Percentiles rank a stretch among this genome's conserved stretches.
Conservation (phyloP, 2,329 filamentous ascomycete genomes). For the Ophiostoma novo-ulmi region DNA sequence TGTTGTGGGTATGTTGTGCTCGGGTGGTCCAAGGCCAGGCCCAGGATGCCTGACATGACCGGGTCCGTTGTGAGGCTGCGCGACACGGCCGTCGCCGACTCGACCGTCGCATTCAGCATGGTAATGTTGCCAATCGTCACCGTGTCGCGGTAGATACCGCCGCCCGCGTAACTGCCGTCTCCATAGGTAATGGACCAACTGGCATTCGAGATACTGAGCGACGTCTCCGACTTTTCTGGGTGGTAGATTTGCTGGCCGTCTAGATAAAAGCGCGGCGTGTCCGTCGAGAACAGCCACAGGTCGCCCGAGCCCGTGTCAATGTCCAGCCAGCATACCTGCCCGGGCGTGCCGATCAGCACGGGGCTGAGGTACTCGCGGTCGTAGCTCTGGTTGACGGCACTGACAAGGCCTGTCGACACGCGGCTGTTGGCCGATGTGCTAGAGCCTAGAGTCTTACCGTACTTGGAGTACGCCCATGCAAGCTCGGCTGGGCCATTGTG, state of each 20-base stretch:
- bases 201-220: slow-evolving; percentile 39
- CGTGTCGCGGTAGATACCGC: slow-evolving; percentile 49
- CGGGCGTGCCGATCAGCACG: slow-evolving; percentile 55
- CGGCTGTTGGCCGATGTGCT: slow-evolving; percentile 22
- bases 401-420: slow-evolving; percentile 27
- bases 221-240: slow-evolving; percentile 43
- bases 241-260: slow-evolving; percentile 44
- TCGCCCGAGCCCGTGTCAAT: slow-evolving; percentile 63
- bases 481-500: slow-evolving; percentile 35
- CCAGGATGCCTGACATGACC: slow-evolving; percentile 48
- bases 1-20: slow-evolving; percentile 42
- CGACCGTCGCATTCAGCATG: slow-evolving; percentile 44
- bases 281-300: slow-evolving; percentile 53
- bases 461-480: slow-evolving; percentile 38
- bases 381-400: slow-evolving; percentile 34
- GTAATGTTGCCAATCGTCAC: slow-evolving; percentile 43
- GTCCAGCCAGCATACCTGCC: slow-evolving; percentile 58
- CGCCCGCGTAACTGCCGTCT: slow-evolving; percentile 43
- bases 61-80: slow-evolving; percentile 40
- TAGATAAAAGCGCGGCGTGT: slow-evolving; percentile 43
- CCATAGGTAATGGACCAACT: slow-evolving; percentile 48
- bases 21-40: slow-evolving; percentile 45
- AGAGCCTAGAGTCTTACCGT: slow-evolving; percentile 33
- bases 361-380: slow-evolving; percentile 58
- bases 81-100: slow-evolving; percentile 43